phyloP scores from a whole-genome alignment of 352 stramenopile genomes.

The Phytophthora agathidicida region DNA sequence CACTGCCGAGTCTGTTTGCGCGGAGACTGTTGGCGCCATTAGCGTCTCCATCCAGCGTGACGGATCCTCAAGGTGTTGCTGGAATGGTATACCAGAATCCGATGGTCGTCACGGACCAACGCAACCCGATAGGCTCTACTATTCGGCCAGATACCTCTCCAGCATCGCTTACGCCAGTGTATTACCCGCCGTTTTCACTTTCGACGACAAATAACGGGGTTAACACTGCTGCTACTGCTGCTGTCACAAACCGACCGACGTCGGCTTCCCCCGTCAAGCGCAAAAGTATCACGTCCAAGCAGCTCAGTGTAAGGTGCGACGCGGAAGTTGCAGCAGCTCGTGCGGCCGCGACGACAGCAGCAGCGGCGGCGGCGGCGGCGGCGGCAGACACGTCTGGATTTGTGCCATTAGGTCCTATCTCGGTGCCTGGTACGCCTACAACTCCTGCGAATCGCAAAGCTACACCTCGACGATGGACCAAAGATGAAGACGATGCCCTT shows the following conservation, averaged over 20 bases:
- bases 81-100: slow-evolving; percentile 31
- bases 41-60: slow-evolving; percentile 34
- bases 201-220: slow-evolving; percentile 6
- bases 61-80: slow-evolving; percentile 24
- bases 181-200: slow-evolving; percentile 45
- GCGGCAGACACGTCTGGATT: slow-evolving; percentile 19
- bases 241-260: slow-evolving; percentile 18
- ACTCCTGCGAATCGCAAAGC: slow-evolving; percentile 67
- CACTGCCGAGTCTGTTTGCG: slow-evolving; percentile 57
- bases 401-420: slow-evolving; percentile 23
- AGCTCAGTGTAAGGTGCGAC: slow-evolving; percentile 52
- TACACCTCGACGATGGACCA: slow-evolving; percentile 84
- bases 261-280: slow-evolving; percentile 66
- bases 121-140: slow-evolving; percentile 15
- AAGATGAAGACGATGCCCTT: slow-evolving; percentile 90
- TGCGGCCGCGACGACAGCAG: slow-evolving; percentile 26
- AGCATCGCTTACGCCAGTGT: slow-evolving; percentile 53
- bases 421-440: slow-evolving; percentile 21
- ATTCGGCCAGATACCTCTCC: slow-evolving; percentile 42
- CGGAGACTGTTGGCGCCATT: slow-evolving; percentile 48
- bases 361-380: slow-evolving; percentile 1
- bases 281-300: slow-evolving; percentile 82
- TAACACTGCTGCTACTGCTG: slow-evolving; percentile 3
- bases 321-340: slow-evolving; percentile 46
- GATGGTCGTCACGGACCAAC: slow-evolving; percentile 34